phyloP scores from a whole-genome alignment of 108 stramenopile species.

The Cyclotella sp. region DNA sequence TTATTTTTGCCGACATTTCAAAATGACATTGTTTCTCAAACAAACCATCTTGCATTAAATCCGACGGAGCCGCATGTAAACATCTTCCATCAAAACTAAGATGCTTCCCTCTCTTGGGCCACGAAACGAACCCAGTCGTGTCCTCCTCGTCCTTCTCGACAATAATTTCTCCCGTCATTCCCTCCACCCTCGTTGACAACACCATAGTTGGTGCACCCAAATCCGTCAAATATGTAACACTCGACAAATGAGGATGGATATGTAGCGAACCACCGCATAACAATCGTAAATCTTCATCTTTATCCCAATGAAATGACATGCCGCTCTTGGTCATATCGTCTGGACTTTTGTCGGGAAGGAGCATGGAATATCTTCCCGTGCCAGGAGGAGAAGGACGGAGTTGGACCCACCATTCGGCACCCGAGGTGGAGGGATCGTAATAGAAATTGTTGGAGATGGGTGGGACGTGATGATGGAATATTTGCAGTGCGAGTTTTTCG shows the following conservation, averaged over 20 bases:
- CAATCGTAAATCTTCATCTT: conserved; percentile 85
- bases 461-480: conserved; percentile 76
- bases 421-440: conserved; percentile 55
- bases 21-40: conserved; percentile 59
- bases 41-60: conserved; percentile 62
- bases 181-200: conserved; percentile 60
- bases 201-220: conserved; percentile 77
- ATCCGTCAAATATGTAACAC: conserved; percentile 83
- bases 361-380: conserved; percentile 46
- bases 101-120: conserved; percentile 80
- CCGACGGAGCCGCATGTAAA: conserved; percentile 78
- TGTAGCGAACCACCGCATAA: conserved; percentile 71
- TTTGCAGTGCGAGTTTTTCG: conserved; percentile 74
- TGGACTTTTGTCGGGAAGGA: conserved; percentile 31
- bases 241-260: conserved; percentile 83
- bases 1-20: neutral
- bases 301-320: conserved; percentile 89
- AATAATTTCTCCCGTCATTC: conserved; percentile 67
- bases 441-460: conserved; percentile 10
- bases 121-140: conserved; percentile 60
- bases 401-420: conserved; percentile 91
- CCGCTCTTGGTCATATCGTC: conserved; percentile 48
- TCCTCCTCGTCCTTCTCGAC: conserved; percentile 3
- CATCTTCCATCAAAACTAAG: conserved; percentile 81
- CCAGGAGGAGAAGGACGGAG: conserved; percentile 70